Conservation (phyloP, 2,329 filamentous ascomycete genomes). For the Aureobasidium sp. region DNA sequence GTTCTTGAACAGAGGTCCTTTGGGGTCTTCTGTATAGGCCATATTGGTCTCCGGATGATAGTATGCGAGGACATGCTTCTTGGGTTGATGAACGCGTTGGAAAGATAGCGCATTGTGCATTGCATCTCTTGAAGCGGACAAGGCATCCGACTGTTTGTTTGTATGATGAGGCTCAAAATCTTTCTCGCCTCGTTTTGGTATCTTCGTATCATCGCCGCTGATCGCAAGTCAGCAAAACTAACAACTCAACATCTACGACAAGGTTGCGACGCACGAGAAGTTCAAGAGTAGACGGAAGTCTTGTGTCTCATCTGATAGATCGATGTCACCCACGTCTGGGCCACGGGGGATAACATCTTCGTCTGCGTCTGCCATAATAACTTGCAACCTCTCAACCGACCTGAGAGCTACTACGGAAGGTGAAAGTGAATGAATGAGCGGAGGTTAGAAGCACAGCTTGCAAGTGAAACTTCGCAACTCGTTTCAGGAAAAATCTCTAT, state of each 20-base stretch:
- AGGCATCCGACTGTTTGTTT: conserved; percentile 65
- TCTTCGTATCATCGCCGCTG: conserved; percentile 39
- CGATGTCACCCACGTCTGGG: conserved; percentile 68
- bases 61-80: conserved; percentile 60
- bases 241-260: neutral
- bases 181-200: conserved; percentile 89
- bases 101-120: conserved; percentile 83
- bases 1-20: conserved; percentile 64
- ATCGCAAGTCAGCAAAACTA: conserved; percentile 3
- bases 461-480: neutral
- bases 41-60: conserved; percentile 60
- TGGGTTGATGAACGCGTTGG: conserved; percentile 65
- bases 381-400: neutral
- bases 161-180: conserved; percentile 95
- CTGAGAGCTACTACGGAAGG: neutral
- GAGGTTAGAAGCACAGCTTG: neutral
- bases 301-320: conserved; percentile 71
- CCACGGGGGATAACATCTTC: conserved; percentile 34
- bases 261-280: conserved; percentile 36
- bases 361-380: conserved; percentile 31
- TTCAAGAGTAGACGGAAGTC: conserved; percentile 72
- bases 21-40: conserved; percentile 61
- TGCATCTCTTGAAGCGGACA: conserved; percentile 74
- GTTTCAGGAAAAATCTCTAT: neutral
- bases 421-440: neutral